Evolutionary conservation across 441 rosid genomes (phyloP), one percentile per base, ranked within the genome.

Genomic region (Theobroma grandiflorum): DNA sequence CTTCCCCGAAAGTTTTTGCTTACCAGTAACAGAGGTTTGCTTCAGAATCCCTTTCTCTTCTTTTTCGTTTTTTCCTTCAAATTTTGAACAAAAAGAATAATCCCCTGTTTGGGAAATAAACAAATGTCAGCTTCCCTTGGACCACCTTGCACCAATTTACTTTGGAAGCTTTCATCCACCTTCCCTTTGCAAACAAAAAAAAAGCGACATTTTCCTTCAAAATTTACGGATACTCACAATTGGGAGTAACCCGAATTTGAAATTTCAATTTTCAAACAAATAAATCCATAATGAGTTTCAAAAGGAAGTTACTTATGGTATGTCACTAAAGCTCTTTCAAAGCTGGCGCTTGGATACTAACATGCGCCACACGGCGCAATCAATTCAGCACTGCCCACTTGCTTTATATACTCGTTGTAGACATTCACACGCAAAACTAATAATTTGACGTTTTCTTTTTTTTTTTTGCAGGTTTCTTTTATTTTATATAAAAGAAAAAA

Each of bases 321-420:
- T 26, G 31, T 26, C 31, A 26, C 64, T 26, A 3, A 8, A 9
- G 64, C 64, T 8, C 5, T 9, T 45, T 45, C 49, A 3, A 22
- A 59, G 15, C 3, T 26, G 11, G 35, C 64, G 35, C 18, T 4
- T 31, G 15, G 15, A 62, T 65, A 35, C 81, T 78, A 82, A 22
- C 78, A 78, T 82, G 81, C 81, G 79, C 84, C 75, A 67, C 64
- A 59, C 74, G 78, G 78, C 78, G 77, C 77, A 7, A 76, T 76
- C 61, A 76, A 47, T 33, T 3, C 26, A 22, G 10, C 18, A 20
- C 40, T 42, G 64, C 63, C 31, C 38, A 15, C 37, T 66, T 64
- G 11, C 49, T 76, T 49, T 8, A 18, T 47, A 47, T 40, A 47
- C 18, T 26, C 31, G 31, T 26, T 26, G 31, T 26, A 33, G 45